Base-by-base conservation (phyloP, 768 basidiomycete genomes). In the Naganishia randhawae region DNA sequence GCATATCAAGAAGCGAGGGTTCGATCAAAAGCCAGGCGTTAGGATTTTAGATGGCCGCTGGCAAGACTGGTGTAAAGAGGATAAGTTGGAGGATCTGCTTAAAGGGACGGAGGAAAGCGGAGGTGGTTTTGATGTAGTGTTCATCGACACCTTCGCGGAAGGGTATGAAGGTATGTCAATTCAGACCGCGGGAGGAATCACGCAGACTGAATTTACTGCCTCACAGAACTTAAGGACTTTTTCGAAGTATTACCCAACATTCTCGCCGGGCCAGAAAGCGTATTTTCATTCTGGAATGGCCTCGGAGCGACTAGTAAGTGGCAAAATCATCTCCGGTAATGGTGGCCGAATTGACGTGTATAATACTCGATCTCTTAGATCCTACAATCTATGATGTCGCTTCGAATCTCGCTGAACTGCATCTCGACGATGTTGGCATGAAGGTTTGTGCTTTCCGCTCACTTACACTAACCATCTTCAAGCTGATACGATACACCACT, bases 281-380 rank as follows among this genome's bases (percentile, higher is more conserved):
- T 86, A 17, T 90, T 94, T 77, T 89, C 92, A 69, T 99, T 98
- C 81, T 99, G 98, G 84, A 92, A 99, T 75, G 96, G 96, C 14
- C 85, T 99, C 10, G 96, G 91, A 17, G 95, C 94, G 33, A 97
- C 92, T 9, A 92, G 91, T 89, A 75, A 77, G 88, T 81, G 27
- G 9, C 42, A 9, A 50, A 17, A 10, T n/a, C 3, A 33, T 16
- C 17, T 51, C 2, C n/a, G n/a, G n/a, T n/a, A 52, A 31, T 13
- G 16, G 22, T 50, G 29, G 17, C 10, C 5, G 13, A 11, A 13
- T 33, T 19, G 50, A 33, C 4, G 22, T 27, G 16, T 5, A 16
- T 1, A 37, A 4, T 65, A 3, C 65, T 52, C 31, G 8, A 31
- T 39, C 27, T 48, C 6, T 3, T 74, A 95, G 92, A 94, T 81